Evolutionary conservation across 208 protist genomes (phyloP).

Genomic region (Acanthamoeba lenticulata): DNA sequence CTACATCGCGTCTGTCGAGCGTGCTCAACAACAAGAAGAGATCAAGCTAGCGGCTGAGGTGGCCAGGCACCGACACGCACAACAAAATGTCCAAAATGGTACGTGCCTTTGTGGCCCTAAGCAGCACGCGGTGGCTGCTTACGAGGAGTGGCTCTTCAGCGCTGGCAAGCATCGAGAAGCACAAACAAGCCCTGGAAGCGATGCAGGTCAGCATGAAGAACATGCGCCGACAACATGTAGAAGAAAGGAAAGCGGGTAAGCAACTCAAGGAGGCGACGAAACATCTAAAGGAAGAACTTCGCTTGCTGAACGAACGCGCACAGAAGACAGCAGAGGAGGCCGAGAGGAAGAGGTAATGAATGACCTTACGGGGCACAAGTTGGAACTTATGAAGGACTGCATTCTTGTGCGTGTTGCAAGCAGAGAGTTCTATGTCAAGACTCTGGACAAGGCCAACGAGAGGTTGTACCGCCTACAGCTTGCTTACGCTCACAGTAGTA

Average conservation of each 20-base stretch:
- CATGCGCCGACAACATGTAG: not conserved
- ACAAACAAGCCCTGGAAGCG: not conserved
- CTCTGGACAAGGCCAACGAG: too few relatives aligned
- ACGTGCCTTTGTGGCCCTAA: too few relatives aligned
- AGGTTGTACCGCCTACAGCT: too few relatives aligned
- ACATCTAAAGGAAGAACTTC: not conserved
- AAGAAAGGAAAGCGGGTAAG: not conserved
- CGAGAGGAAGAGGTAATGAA: not conserved
- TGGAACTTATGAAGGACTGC: not conserved
- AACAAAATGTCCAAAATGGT: not conserved
- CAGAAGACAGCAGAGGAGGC: not conserved
- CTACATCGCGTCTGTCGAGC: constrained; percentile 20
- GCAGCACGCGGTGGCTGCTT: not conserved
- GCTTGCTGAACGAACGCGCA: not conserved
- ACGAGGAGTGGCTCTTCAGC: too few relatives aligned
- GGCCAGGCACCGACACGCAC: not conserved
- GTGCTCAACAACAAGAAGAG: constrained; percentile 13
- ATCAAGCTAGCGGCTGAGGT: constrained; percentile 37
- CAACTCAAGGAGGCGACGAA: not conserved
- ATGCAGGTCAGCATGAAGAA: not conserved
- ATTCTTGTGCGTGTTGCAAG: too few relatives aligned
- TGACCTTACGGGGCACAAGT: not conserved
- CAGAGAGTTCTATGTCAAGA: too few relatives aligned
- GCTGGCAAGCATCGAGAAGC: not conserved
- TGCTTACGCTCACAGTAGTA: too few relatives aligned